Conservation (phyloP, 169 alveolate species). For the Perkinsus marinus region DNA sequence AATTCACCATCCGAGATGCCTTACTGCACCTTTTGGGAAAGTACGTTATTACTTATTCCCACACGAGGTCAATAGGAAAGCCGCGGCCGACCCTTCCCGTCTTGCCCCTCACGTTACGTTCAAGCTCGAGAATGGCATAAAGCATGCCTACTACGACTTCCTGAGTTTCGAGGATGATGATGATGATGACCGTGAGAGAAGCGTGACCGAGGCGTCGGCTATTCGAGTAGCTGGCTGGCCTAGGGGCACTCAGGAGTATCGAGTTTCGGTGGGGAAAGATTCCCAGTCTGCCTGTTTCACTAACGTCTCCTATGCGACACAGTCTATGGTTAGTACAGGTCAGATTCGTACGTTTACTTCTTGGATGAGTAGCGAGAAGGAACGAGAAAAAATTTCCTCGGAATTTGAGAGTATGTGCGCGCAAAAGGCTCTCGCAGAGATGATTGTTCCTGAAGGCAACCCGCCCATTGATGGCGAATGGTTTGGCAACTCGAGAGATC, state of each 20-base stretch:
- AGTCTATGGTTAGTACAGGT: too few species aligned
- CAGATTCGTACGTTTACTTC: too few species aligned
- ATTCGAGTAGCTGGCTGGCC: neutral
- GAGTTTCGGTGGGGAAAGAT: too few species aligned
- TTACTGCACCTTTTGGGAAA: neutral
- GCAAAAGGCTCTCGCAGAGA: too few species aligned
- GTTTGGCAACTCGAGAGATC: too few species aligned
- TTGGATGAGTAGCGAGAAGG: too few species aligned
- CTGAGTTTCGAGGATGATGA: neutral
- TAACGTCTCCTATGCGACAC: too few species aligned
- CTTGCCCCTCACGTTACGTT: neutral
- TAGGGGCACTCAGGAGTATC: neutral
- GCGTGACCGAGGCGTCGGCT: neutral
- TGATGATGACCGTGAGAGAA: neutral
- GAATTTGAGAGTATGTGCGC: too few species aligned
- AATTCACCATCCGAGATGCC: neutral
- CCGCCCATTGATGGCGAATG: too few species aligned
- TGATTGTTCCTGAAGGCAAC: too few species aligned
- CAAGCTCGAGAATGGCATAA: neutral
- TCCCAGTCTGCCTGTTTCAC: too few species aligned
- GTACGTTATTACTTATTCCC: neutral
- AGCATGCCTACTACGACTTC: neutral
- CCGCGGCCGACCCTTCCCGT: neutral
- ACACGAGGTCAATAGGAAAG: neutral
- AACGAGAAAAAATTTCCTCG: too few species aligned